These are phyloP conservation scores for Leptodontidium sp. DNA, from an alignment of 2,329 filamentous ascomycete genomes.

Conservation along the genomic window DNA sequence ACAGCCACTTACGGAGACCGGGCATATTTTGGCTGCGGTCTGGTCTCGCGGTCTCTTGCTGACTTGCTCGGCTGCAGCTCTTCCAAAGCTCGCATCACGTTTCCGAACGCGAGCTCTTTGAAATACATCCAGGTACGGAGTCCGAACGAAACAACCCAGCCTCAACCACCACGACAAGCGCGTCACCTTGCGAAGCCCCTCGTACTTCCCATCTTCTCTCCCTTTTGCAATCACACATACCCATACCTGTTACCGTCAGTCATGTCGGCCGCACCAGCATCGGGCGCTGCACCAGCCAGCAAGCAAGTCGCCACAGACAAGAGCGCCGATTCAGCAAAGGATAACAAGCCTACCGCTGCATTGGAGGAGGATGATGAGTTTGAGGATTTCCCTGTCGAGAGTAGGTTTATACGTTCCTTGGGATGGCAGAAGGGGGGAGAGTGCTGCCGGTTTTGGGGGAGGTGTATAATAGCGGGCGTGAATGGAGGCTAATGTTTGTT, in stretches of 20 bases:
- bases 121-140: no score
- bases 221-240: background rate
- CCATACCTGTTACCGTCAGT: background rate
- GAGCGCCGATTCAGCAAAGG: constrained; percentile 48
- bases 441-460: background rate
- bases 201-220: background rate
- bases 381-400: constrained; percentile 97
- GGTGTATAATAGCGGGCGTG: background rate
- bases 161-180: constrained; percentile 12
- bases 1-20: background rate
- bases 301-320: constrained; percentile 41
- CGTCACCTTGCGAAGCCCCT: constrained; percentile 10
- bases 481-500: constrained; percentile 18
- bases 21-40: background rate
- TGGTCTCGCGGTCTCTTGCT: constrained; percentile 1
- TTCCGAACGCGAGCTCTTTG: constrained; percentile 12
- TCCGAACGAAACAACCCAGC: background rate
- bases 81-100: constrained; percentile 8
- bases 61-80: constrained; percentile 10
- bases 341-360: constrained; percentile 59
- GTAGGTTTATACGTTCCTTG: constrained; percentile 57
- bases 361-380: constrained; percentile 99
- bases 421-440: background rate
- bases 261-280: constrained; percentile 47
- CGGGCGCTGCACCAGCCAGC: constrained; percentile 39